Evolutionary conservation across 768 basidiomycete species (phyloP).

Genomic region (Glaciozyma martinii): DNA sequence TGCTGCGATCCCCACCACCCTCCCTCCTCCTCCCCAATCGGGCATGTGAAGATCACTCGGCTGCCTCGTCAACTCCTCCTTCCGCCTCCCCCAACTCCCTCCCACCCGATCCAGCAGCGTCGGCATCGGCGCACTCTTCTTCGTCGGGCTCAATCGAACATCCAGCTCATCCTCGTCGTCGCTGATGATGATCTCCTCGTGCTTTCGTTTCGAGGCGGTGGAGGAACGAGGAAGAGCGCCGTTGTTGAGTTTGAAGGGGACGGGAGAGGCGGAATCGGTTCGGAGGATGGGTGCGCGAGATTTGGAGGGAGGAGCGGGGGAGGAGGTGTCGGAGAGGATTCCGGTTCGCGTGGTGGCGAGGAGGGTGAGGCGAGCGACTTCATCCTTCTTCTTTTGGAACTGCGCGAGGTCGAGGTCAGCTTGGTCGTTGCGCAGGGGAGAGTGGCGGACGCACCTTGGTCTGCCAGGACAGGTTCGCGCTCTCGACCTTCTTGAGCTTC

Average conservation of each 20-base stretch:
- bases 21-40: background rate
- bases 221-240: background rate
- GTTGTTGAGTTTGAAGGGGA: background rate
- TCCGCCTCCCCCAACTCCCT: background rate
- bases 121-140: slow-evolving; percentile 23
- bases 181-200: background rate
- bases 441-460: background rate
- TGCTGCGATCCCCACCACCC: background rate
- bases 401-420: background rate
- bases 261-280: background rate
- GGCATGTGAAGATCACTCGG: background rate
- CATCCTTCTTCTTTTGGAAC: background rate
- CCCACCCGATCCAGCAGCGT: background rate
- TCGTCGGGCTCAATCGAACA: slow-evolving; percentile 16
- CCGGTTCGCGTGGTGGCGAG: background rate
- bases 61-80: background rate
- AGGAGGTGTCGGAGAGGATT: background rate
- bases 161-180: background rate
- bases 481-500: background rate
- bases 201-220: background rate
- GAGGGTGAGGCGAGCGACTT: background rate
- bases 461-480: background rate
- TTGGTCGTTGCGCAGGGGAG: background rate
- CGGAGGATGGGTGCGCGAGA: background rate
- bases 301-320: background rate